Base-by-base conservation (phyloP, 352 stramenopile species). In the Achlya hypogyna region DNA sequence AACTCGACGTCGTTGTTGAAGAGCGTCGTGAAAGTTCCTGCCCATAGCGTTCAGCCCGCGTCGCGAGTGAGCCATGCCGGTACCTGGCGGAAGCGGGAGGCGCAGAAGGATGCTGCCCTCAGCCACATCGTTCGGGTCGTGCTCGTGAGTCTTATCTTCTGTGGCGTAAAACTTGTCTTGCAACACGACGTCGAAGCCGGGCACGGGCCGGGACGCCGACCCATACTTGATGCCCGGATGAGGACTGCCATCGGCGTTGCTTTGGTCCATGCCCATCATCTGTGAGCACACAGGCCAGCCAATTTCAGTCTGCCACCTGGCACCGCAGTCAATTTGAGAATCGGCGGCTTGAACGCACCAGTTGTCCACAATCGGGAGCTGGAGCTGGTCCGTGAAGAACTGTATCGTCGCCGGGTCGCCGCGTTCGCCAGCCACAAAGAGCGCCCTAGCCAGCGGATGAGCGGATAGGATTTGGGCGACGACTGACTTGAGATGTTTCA, bases 341-440 rank as follows among this genome's bases (percentile, higher is more conserved):
- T 51, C 8, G 23, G 23, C 29, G 10, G 23, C 29, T 8, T 5
- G 25, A 51, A 14, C 9, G 25, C 5, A 18, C 78, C 85, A 97
- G 71, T 97, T 85, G 73, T 97, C 89, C 28, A 95, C 77, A 10
- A 93, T 47, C 23, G 77, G 78, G 0, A 87, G 75, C 16, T 76
- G 71, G 63, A 91, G 72, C 35, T 82, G 53, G 25, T 87, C 64
- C 9, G 78, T 79, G 65, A 87, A 89, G 69, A 88, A 93, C 42
- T 84, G 82, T 43, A 96, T 78, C 23, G 88, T 96, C 56, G 92
- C 90, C 0, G 88, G 87, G 66, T 97, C 87, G 27, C 76, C 82
- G 42, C 87, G 79, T 68, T 97, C 90, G 32, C 90, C 90, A 22
- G 90, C 90, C 4, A 96, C 76, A 63, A 96, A 96, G 53, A 96